Evolutionary conservation across 1,284 basidiomycete species (phyloP), one percentile per base, ranked within the genome.

Genomic region (Sutorius eximius): DNA sequence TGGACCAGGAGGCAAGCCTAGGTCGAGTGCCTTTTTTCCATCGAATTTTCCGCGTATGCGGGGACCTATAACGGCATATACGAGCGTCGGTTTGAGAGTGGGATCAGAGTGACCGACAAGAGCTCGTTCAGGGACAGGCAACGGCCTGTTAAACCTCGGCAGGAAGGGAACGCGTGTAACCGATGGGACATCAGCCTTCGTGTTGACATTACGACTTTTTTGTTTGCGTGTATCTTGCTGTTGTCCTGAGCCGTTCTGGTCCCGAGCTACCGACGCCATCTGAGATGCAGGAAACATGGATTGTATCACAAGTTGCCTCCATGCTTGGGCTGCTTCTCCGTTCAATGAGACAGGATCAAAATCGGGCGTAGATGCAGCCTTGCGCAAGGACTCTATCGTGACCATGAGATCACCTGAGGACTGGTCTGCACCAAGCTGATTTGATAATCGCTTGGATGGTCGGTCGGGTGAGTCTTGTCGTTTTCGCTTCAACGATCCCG

Each of bases 41-140:
- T 96, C 83, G 66, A 98, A 96, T 71, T 91, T 93, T n/a, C 95
- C 95, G 3, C 93, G 84, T 37, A 87, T 76, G 3, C 78, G 78
- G 0, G 93, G 91, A 0, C 93, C 92, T 46, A 91, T 79, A 41
- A 89, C 71, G 24, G 95, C 78, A 68, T 95, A 97, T 6, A 80
- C 79, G n/a, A 83, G 56, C 3, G 79, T 75, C 8, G 76, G 70
- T 45, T 66, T 66, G 20, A 70, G 59, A n/a, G 65, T 59, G 16
- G 66, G 67, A 40, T 69, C 59, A 16, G 63, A 47, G 18, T 55
- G 52, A n/a, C 64, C 65, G 10, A 65, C 34, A 15, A 63, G 59
- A 36, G 52, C 13, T n/a, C 20, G 53, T 29, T 69, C 59, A n/a
- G 62, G 66, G 24, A 52, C 18, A 0, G 66, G 71, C 18, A 71